Conservation (phyloP, 108 stramenopile species). For the Fragilaria crotonensis region DNA sequence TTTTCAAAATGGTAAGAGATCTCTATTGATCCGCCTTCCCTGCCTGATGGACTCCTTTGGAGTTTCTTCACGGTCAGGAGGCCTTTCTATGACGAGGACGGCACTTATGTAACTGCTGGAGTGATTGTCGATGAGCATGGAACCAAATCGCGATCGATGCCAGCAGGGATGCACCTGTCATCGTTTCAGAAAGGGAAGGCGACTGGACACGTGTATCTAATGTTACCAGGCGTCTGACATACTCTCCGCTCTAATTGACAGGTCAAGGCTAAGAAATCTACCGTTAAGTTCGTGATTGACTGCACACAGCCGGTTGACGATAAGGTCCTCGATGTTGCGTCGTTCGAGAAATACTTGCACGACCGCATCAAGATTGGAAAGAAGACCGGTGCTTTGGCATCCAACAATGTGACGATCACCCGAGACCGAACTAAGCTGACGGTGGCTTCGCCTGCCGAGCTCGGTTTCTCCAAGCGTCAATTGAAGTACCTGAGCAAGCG, state of each 20-base stretch:
- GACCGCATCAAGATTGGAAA: slow-evolving; percentile 93
- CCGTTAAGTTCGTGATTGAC: slow-evolving; percentile 96
- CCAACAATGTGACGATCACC: slow-evolving; percentile 75
- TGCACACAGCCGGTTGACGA: slow-evolving; percentile 96
- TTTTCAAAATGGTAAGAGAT: slow-evolving; percentile 20
- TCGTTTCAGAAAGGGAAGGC: neutral
- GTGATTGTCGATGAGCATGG: neutral
- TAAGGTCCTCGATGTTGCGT: slow-evolving; percentile 94
- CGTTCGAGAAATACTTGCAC: slow-evolving; percentile 98
- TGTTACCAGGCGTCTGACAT: neutral
- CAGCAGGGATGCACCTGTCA: neutral
- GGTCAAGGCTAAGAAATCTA: slow-evolving; percentile 93
- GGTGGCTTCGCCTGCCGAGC: slow-evolving; percentile 82
- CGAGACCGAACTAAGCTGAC: slow-evolving; percentile 90
- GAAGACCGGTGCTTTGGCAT: slow-evolving; percentile 67
- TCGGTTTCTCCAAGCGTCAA: slow-evolving; percentile 95
- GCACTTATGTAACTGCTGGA: neutral
- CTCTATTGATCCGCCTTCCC: slow-evolving; percentile 22
- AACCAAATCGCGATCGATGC: neutral
- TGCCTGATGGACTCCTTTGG: neutral
- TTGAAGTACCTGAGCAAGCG: slow-evolving; percentile 98
- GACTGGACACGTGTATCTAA: neutral
- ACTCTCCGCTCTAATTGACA: slow-evolving; percentile 9
- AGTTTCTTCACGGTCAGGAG: neutral
- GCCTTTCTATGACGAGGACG: neutral